phyloP scores from a whole-genome alignment of 345 rosid genomes.

The Dipteronia sinensis region DNA sequence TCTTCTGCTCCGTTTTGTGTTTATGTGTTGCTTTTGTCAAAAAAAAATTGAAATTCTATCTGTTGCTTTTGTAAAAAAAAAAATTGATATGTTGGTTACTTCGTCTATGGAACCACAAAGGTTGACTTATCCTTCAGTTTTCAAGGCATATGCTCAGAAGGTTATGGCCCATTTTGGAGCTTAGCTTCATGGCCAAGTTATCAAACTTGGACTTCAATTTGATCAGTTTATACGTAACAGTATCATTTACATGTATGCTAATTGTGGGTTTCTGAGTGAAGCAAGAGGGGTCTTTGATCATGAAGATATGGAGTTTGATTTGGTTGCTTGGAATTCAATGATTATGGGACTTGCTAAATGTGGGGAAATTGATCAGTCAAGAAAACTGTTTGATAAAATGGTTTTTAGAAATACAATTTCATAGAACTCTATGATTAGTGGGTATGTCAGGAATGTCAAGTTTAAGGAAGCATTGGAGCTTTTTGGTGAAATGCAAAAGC shows the following conservation, averaged over 20 bases:
- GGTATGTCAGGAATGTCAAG: slow-evolving; percentile 62
- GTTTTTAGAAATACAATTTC: slow-evolving; percentile 45
- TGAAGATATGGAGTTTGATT: slow-evolving; percentile 42
- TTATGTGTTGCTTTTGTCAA: too few relatives aligned
- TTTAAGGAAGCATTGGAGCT: slow-evolving; percentile 58
- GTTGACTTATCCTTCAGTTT: slow-evolving; percentile 80
- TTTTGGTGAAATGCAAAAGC: slow-evolving; percentile 54
- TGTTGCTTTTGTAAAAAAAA: too few relatives aligned
- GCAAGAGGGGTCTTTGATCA: slow-evolving; percentile 47
- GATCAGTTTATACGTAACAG: slow-evolving; percentile 62
- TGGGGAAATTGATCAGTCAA: slow-evolving; percentile 57
- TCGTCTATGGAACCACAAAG: slow-evolving; percentile 53
- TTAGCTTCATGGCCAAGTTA: slow-evolving; percentile 69
- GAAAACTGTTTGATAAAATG: slow-evolving; percentile 59
- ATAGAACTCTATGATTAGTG: slow-evolving; percentile 81
- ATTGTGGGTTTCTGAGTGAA: slow-evolving; percentile 56
- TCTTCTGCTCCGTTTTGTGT: too few relatives aligned
- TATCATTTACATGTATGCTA: slow-evolving; percentile 61
- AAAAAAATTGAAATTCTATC: too few relatives aligned
- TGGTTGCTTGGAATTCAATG: slow-evolving; percentile 77
- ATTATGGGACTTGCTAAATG: slow-evolving; percentile 59
- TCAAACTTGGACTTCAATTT: slow-evolving; percentile 64
- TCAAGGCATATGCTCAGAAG: slow-evolving; percentile 64
- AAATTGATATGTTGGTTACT: slow-evolving; percentile 53
- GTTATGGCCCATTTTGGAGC: slow-evolving; percentile 52